Evolutionary conservation across 495 filamentous ascomycete genomes (phyloP).

Genomic region (Lasiosphaeria miniovina): DNA sequence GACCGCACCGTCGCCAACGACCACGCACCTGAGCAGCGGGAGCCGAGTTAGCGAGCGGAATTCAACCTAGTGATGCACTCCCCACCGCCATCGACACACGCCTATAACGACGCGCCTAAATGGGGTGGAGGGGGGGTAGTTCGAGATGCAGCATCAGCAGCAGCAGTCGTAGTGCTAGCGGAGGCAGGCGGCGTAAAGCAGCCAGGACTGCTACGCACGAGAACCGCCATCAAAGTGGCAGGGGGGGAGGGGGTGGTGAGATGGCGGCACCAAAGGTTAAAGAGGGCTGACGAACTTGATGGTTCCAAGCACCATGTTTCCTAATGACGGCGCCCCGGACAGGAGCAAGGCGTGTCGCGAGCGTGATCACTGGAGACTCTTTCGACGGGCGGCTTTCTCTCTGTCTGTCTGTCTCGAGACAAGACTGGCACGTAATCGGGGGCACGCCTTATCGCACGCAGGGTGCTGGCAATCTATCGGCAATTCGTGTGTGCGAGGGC

Average conservation of each 20-base stretch:
- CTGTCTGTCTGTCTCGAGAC: constrained; percentile 6
- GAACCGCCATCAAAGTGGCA: background rate
- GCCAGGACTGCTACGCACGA: background rate
- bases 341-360: constrained; percentile 21
- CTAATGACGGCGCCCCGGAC: constrained; percentile 27
- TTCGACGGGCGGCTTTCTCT: constrained; percentile 5
- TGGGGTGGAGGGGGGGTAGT: background rate
- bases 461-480: constrained; percentile 20
- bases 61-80: background rate
- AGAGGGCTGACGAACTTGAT: constrained; percentile 65
- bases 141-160: background rate
- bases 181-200: background rate
- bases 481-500: constrained; percentile 26
- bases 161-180: background rate
- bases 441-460: constrained; percentile 21
- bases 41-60: constrained; percentile 18
- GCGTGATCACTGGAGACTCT: constrained; percentile 12
- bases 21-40: constrained; percentile 70
- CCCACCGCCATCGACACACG: constrained; percentile 10
- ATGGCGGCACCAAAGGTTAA: too few species aligned
- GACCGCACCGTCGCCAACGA: constrained; percentile 98
- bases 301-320: constrained; percentile 75
- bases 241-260: constrained; percentile 9
- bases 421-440: constrained; percentile 21
- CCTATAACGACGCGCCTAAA: constrained; percentile 8